Base-by-base conservation (phyloP, 2,329 filamentous ascomycete species). In the Fusarium paranaense region DNA sequence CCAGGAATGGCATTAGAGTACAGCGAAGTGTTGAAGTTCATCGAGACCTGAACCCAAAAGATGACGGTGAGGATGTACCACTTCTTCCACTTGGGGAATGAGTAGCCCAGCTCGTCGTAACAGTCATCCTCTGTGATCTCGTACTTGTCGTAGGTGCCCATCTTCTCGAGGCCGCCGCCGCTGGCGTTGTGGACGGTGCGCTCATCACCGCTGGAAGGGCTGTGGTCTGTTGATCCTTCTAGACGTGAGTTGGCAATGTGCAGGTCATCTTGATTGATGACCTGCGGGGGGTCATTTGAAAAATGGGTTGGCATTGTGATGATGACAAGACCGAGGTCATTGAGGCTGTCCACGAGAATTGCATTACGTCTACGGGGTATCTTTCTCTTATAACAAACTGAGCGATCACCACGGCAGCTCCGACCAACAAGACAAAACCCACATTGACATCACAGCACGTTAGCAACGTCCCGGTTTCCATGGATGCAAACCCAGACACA, bases 21-120 rank as follows among this genome's bases (percentile, higher is more conserved):
- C 8, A 94, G 86, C 61, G 90, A 92, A 5, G 92, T 93, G 83
- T 94, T 94, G 86, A 94, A 93, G 85, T 94, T 94, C 92, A 94
- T 94, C 5, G 92, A 94, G 2, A 91, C 89, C 79, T 94, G 92
- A 6, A 94, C 91, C 75, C 91, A 84, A 84, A 94, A 94, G 80
- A 94, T 93, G 80, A 94, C 87, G n/a, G 87, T 87, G 65, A 94
- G 87, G 76, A 94, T 93, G 78, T 86, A 89, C 92, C 92, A 94
- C 83, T 94, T 94, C 83, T 90, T 92, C 84, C 83, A 87, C 14
- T 73, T 80, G 0, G 91, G 83, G 72, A 89, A 94, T 10, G 85
- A 84, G 79, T 87, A 94, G 61, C 91, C 92, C 0, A 94, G 86
- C 78, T 93, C 86, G 22, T 89, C 86, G 80, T 91, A 92, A 82